Percentiles rank a stretch among this genome's conserved stretches.
Evolutionary conservation across 192 early-diverging fungal genomes (phyloP).

Genomic region (Backusella australiensis): DNA sequence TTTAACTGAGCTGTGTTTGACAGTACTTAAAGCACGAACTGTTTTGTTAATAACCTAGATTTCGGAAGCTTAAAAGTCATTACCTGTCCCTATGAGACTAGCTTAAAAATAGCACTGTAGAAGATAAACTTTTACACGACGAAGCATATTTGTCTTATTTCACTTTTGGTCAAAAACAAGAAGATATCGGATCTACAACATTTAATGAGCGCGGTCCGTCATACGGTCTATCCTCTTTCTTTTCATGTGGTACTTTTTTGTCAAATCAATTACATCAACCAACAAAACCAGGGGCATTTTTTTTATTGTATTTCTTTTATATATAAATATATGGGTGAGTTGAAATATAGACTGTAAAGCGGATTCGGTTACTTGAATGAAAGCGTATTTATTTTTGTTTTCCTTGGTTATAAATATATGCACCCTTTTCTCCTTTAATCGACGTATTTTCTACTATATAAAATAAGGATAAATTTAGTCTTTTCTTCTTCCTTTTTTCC

Average conservation of each 20-base stretch:
- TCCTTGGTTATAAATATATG: constrained; percentile 2
- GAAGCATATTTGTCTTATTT: not conserved
- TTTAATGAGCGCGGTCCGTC: not conserved
- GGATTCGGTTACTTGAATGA: not conserved
- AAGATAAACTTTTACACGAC: not conserved
- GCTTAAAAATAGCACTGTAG: not conserved
- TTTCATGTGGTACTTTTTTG: not conserved
- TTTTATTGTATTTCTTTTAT: not conserved
- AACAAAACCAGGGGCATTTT: not conserved
- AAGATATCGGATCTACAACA: constrained; percentile 2
- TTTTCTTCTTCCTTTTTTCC: not conserved
- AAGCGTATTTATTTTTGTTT: not conserved
- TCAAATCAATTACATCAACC: not conserved
- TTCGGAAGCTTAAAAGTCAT: constrained; percentile 3
- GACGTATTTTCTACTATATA: not conserved
- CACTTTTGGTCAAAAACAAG: not conserved
- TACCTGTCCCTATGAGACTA: not conserved
- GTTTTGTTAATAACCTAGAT: not conserved
- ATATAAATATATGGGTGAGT: not conserved
- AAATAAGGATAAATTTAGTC: not conserved
- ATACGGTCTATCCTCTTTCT: not conserved
- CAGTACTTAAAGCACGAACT: not conserved
- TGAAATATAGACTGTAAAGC: not conserved
- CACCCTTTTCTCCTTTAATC: not conserved
- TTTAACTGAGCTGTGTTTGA: constrained; percentile 1